Base-by-base conservation (phyloP, 306 rosid species). In the Vigna radiata region DNA sequence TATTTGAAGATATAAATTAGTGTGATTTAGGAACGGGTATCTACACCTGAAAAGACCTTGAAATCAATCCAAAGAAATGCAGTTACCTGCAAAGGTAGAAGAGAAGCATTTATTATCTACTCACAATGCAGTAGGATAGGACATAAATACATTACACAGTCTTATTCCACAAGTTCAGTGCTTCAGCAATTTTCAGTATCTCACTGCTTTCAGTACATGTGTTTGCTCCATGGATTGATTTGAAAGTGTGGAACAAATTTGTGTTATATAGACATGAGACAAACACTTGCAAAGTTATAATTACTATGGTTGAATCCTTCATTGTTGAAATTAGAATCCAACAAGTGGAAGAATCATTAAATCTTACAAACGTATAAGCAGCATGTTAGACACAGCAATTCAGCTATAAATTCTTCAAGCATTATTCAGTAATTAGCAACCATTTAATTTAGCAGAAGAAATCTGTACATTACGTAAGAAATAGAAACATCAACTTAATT, bases 21-120 rank as follows among this genome's bases (percentile, higher is more conserved):
- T 68, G 44, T 36, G 6, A 71, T 50, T 66, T 14, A 78, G 70
- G 14, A 18, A 25, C 25, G 7, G 37, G 67, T 61, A 56, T n/a
- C 66, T 72, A 60, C 82, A 77, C 46, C 61, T 52, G 41, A 23
- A 46, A 25, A 8, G 31, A 71, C 66, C 10, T 54, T 18, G 14
- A 50, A 48, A 37, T 17, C 53, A 47, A 68, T 63, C 74, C 53
- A 31, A 16, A 68, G 60, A 72, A 70, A 43, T 61, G 59, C 78
- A 69, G 70, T 36, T 43, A 83, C 83, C 84, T 86, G 85, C 2
- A 15, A 53, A 68, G 69, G 74, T 50, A 77, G 8, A 63, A 78
- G 68, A 75, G 69, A 75, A 56, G 72, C 14, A n/a, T 31, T 63
- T 17, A 36, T 68, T 62, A 61, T 60, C 68, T 73, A 56, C 23